phyloP scores from a whole-genome alignment of 345 rosid species.

The Murraya koenigii region DNA sequence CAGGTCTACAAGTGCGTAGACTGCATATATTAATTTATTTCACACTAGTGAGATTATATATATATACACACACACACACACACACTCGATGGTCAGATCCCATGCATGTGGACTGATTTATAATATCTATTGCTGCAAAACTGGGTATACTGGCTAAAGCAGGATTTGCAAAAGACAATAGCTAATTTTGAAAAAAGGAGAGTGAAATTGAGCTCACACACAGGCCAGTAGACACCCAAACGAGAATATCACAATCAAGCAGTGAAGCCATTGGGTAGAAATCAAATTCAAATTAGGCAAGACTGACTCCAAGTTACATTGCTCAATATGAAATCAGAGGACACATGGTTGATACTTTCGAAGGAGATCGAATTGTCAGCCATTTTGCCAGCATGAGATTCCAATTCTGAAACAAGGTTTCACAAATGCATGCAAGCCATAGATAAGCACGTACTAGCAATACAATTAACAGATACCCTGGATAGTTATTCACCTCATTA shows the following conservation, averaged over 20 bases:
- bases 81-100: background rate
- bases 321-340: background rate
- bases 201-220: background rate
- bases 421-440: background rate
- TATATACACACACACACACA: too few relatives aligned
- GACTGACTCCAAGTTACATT: background rate
- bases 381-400: background rate
- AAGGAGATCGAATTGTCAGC: background rate
- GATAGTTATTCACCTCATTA: conserved; percentile 57
- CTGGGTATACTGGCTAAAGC: background rate
- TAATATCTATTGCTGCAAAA: background rate
- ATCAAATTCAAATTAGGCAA: background rate
- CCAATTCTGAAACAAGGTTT: background rate
- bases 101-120: background rate
- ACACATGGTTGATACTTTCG: background rate
- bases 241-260: background rate
- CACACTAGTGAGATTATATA: conserved; percentile 34
- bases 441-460: background rate
- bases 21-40: conserved; percentile 5
- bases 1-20: background rate
- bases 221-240: background rate
- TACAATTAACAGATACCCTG: background rate
- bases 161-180: background rate
- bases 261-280: background rate
- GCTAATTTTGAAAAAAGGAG: background rate